These are phyloP conservation scores for Cryphonectria japonica DNA, from an alignment of 2,329 filamentous ascomycete genomes.

Conservation along the genomic window DNA sequence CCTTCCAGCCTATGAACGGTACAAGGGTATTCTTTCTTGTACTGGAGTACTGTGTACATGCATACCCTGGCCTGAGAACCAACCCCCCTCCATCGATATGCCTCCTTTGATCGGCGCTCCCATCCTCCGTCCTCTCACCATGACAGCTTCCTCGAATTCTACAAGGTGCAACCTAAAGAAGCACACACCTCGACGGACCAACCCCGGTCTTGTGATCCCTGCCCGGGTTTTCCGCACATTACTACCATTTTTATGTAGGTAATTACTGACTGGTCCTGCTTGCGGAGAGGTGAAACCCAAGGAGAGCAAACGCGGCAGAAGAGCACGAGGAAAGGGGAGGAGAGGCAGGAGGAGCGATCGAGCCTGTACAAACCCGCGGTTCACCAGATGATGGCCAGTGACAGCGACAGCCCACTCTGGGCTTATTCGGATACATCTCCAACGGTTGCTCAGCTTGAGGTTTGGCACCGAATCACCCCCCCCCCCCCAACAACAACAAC, in stretches of 20 bases:
- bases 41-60: neutral
- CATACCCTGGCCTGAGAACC: neutral
- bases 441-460: neutral
- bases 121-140: constrained; percentile 1
- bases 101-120: neutral
- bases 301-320: neutral
- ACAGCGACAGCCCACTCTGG: constrained; percentile 1
- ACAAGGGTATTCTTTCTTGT: neutral
- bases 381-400: neutral
- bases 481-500: too few relatives aligned
- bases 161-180: neutral
- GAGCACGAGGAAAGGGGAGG: neutral
- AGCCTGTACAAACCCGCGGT: neutral
- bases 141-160: neutral
- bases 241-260: neutral
- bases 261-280: neutral
- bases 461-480: neutral
- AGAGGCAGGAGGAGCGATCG: neutral
- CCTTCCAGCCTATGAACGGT: neutral
- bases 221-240: neutral
- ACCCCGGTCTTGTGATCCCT: neutral
- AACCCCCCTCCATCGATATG: neutral
- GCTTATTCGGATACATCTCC: neutral
- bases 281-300: neutral
- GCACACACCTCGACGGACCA: neutral